Evolutionary conservation across 116 monocot genomes (phyloP), one percentile per base, ranked within the genome.

Genomic region (Phalaenopsis hybrid): DNA sequence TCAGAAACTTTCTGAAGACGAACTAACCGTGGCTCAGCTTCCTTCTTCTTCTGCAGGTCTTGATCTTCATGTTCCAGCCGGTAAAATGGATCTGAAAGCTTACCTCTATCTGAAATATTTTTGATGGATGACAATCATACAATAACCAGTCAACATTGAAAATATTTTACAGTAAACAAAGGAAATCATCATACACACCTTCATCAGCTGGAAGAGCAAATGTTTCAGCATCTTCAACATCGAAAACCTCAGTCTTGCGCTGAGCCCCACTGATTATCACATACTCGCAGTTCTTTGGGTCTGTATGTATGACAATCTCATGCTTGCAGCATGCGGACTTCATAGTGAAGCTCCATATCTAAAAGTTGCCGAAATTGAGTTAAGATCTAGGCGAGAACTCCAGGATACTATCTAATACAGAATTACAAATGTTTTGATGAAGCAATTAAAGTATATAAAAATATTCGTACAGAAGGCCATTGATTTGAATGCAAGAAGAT

Each of bases 301-400:
- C 99, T 49, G 99, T 99, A 41, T 99, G 93, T 75, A 99, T 89
- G 48, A 92, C 92, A 78, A 99, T 95, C 79, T 92, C 93, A 78
- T 99, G 92, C 79, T 80, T 89, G 85, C 95, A 99, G 83, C 99
- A 99, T 46, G 95, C 95, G 68, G 99, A 89, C 73, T 99, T 99
- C 99, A 99, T 99, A 6, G 91, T 86, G 85, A 99, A 99, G 79
- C 93, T 95, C 99, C 95, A 99, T 99, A 99, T 92, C 95, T 98
- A 45, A 75, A 6, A 46, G 16, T 18, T 37, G 15, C 28, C 33
- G 17, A 41, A 72, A 72, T 25, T 25, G 25, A 67, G 67, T 67
- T 25, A 25, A 67, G 11, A 67, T 67, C 25, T 67, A 25, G 25
- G 25, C 7, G 23, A 41, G 41, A 41, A 25, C 65, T 65, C 25